These are phyloP conservation scores for Leccinum olivaceoglutinosum DNA, from an alignment of 1,284 basidiomycete species.

Conservation along the genomic window DNA sequence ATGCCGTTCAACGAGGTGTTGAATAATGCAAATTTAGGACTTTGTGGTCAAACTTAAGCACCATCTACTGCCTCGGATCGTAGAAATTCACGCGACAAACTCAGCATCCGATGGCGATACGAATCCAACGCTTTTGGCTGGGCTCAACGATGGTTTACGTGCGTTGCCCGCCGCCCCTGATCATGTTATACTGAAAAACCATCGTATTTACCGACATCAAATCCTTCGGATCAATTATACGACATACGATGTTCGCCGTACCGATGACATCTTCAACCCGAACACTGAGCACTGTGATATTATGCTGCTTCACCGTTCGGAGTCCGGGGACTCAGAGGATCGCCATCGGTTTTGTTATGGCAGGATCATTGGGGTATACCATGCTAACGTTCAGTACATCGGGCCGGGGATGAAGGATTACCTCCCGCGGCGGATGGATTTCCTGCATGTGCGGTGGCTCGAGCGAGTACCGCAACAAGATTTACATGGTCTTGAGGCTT, in stretches of 20 bases:
- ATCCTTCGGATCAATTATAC: background rate
- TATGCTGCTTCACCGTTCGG: background rate
- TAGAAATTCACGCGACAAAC: background rate
- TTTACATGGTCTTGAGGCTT: background rate
- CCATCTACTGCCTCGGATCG: background rate
- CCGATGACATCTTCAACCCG: background rate
- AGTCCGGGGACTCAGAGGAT: background rate
- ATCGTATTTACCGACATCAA: background rate
- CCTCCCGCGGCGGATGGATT: background rate
- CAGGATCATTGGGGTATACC: background rate
- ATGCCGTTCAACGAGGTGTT: background rate
- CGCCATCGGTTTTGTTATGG: background rate
- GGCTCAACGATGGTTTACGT: accelerated
- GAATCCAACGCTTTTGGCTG: accelerated
- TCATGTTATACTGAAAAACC: background rate
- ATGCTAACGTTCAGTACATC: background rate
- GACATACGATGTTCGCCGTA: background rate
- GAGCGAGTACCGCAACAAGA: background rate
- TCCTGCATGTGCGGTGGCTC: background rate
- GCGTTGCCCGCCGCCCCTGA: background rate
- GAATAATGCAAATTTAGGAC: background rate
- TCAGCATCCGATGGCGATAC: background rate
- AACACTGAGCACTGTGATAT: background rate
- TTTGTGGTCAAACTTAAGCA: background rate
- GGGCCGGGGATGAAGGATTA: background rate